Conservation (phyloP, 257 asterid genomes). For the Cinchona pubescens region DNA sequence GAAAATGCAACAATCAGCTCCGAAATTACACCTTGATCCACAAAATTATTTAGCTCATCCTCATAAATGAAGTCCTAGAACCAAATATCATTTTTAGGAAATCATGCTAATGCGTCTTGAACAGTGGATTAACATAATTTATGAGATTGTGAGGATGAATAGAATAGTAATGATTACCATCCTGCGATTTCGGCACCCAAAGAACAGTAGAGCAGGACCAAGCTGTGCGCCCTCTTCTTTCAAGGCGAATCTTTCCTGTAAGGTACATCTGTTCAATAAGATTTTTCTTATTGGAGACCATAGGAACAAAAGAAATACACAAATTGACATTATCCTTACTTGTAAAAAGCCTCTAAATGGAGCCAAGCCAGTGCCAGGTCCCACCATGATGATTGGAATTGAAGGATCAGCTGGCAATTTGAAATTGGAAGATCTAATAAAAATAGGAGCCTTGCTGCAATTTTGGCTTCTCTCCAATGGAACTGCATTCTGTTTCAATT, state of each 20-base stretch:
- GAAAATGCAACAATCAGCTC: constrained; percentile 75
- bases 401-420: constrained; percentile 66
- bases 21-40: constrained; percentile 51
- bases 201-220: constrained; percentile 65
- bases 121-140: not conserved
- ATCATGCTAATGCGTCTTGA: not conserved
- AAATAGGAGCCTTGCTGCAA: constrained; percentile 67
- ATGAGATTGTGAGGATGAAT: not conserved
- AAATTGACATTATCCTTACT: constrained; percentile 27
- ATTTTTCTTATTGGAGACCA: constrained; percentile 15
- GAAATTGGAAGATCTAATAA: constrained; percentile 68
- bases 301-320: not conserved
- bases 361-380: constrained; percentile 87
- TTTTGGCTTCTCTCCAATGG: constrained; percentile 47
- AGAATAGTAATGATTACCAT: constrained; percentile 37
- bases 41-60: constrained; percentile 55
- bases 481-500: constrained; percentile 49
- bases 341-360: constrained; percentile 80
- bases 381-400: constrained; percentile 65
- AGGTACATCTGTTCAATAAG: constrained; percentile 12
- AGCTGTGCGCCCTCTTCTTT: constrained; percentile 58
- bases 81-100: constrained; percentile 17
- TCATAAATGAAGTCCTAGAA: constrained; percentile 72
- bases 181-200: constrained; percentile 73
- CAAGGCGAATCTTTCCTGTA: constrained; percentile 66